Evolutionary conservation across 2,329 filamentous ascomycete genomes (phyloP).

Genomic region (Fusarium subglutinans): DNA sequence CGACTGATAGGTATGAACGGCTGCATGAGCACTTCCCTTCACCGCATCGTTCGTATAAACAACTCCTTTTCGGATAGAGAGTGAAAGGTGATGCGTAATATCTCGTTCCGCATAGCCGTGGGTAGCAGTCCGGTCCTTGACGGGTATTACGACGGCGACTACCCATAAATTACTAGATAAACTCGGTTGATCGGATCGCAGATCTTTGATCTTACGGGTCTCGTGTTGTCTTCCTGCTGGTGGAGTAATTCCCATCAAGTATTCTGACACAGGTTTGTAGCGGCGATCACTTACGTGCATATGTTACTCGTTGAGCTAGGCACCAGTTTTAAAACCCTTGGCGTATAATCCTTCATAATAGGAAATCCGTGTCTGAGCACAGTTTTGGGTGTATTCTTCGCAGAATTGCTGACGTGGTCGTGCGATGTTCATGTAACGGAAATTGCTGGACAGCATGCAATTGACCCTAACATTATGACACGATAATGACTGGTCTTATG

Average conservation of each 20-base stretch:
- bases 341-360: background rate
- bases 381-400: background rate
- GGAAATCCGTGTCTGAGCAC: background rate
- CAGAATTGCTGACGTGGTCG: background rate
- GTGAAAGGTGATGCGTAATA: background rate
- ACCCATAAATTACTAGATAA: background rate
- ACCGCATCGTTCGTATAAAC: constrained; percentile 25
- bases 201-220: constrained; percentile 22
- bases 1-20: background rate
- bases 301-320: background rate
- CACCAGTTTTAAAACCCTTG: background rate
- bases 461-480: background rate
- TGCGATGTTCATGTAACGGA: background rate
- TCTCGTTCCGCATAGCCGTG: background rate
- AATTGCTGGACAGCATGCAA: background rate
- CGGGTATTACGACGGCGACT: background rate
- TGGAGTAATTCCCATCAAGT: background rate
- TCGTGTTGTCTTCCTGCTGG: constrained; percentile 17
- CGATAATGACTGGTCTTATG: constrained; percentile 7
- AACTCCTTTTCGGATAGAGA: background rate
- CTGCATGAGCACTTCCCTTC: constrained; percentile 4
- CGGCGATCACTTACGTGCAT: constrained; percentile 4
- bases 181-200: constrained; percentile 29
- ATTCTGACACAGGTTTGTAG: background rate
- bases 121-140: constrained; percentile 5